Base-by-base conservation (phyloP, 495 filamentous ascomycete genomes). In the Xylaria cubensis region DNA sequence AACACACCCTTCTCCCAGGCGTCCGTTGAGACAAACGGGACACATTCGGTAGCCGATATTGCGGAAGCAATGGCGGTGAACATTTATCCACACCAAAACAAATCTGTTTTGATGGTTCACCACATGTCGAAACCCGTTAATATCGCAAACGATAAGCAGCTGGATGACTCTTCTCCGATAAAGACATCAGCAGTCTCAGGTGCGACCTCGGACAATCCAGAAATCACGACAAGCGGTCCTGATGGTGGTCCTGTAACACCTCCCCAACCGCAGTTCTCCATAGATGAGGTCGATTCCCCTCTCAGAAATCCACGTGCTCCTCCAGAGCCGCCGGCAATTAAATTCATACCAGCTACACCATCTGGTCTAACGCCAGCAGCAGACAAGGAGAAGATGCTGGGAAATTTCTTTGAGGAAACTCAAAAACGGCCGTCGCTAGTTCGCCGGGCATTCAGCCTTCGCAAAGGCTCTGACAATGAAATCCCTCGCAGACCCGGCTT, bases 61-160 rank as follows among this genome's bases (percentile, higher is more conserved):
- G 89, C 89, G 58, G 93, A 97, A 82, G 94, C 94, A 15, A 90
- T 90, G 71, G 92, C 92, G 21, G 90, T 97, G 58, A 91, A 89
- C 70, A 91, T 97, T 44, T 96, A 91, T 77, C 90, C 93, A 3
- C 94, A 97, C 78, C 93, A 94, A 77, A 97, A 97, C 73, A 90
- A 90, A 71, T 95, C 93, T 3, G 84, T 94, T 13, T 82, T 96
- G 58, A 82, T 97, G 68, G 90, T 97, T 51, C 88, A 97, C 51
- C 92, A 94, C 74, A 88, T 84, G 86, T 80, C 80, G 72, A 80
- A 81, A 74, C 50, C 78, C 74, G 58, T 75, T 61, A 65, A 12
- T 67, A 53, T 62, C 71, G 56, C 77, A 80, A 75, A 78, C 74
- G 68, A 72, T 6, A 46, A 72, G 62, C 72, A 64, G 51, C 51